phyloP scores from a whole-genome alignment of 2,329 filamentous ascomycete species.

The Alternaria angustiovoidea region DNA sequence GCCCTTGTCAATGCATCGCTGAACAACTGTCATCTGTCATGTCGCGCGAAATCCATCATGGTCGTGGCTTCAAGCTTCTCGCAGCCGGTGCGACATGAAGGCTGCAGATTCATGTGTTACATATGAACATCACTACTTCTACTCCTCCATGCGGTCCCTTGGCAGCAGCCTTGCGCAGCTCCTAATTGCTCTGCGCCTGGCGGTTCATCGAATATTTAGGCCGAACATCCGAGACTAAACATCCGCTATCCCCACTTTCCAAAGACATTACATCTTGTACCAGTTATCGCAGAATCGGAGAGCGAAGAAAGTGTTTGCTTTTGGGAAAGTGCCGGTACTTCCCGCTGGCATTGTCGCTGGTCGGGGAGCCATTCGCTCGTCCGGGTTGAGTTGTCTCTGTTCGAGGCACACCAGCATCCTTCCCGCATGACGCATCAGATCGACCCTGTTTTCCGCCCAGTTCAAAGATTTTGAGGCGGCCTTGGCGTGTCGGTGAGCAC shows the following conservation, averaged over 20 bases:
- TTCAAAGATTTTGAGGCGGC: background rate
- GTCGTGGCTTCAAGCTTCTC: background rate
- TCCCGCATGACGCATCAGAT: constrained; percentile 12
- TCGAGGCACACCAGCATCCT: background rate
- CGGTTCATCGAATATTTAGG: background rate
- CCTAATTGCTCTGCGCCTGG: background rate
- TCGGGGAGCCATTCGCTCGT: constrained; percentile 13
- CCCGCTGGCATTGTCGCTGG: constrained; percentile 2
- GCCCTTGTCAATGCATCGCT: background rate
- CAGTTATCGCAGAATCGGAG: background rate
- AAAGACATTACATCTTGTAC: background rate
- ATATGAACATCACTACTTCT: background rate
- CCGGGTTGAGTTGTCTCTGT: background rate
- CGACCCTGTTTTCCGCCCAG: background rate
- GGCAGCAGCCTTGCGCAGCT: background rate
- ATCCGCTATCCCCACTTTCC: background rate
- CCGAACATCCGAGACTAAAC: background rate
- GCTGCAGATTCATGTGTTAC: background rate
- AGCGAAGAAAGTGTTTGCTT: background rate
- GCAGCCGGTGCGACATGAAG: background rate
- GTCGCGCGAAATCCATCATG: background rate
- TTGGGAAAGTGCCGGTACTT: constrained; percentile 2
- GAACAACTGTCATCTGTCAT: background rate
- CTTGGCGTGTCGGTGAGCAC: constrained; percentile 10
- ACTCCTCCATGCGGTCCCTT: background rate